Base-by-base conservation (phyloP, 495 filamentous ascomycete species). In the Penicillium bialowiezense region DNA sequence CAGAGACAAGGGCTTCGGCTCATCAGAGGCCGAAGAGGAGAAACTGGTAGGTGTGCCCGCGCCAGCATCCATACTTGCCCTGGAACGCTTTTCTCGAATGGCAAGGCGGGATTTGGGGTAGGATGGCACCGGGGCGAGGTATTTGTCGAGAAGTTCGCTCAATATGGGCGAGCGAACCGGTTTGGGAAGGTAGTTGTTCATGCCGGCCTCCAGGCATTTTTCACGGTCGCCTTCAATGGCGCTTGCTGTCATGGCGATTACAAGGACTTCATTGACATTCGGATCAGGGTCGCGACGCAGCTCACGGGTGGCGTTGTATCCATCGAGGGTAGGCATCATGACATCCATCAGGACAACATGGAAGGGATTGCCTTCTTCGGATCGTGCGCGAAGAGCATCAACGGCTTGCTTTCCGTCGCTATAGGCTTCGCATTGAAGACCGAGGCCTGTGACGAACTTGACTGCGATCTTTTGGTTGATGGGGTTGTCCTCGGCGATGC, bases 171-270 rank as follows among this genome's bases (percentile, higher is more conserved):
- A 83, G 42, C 89, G 77, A 1, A 96, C 91, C 7, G 91, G 91
- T 63, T 96, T 96, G 19, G 91, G 90, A 5, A 96, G 81, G 51
- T 96, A 96, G 53, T 96, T 90, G 68, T 95, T 95, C 91, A 96
- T 96, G 21, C 91, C 91, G 1, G 89, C 88, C 20, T 89, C 89
- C 13, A 96, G 73, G 56, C 91, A 96, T 65, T 91, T 95, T 66
- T 96, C 91, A 21, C 90, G 78, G 55, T 96, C 91, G 31, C 91
- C 91, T 61, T 89, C 86, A 54, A 96, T 96, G 13, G 91, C 91
- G 42, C 82, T 87, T 2, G 91, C 91, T 3, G 91, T 96, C 91
- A 96, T 95, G 31, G 90, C 90, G 50, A 96, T 93, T 44, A 96
- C 84, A 9, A 96, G 74, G 0, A 91, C 80, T 35, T 85, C 80